phyloP scores from a whole-genome alignment of 1,284 basidiomycete genomes.

The Singerocomus rubriflavus region DNA sequence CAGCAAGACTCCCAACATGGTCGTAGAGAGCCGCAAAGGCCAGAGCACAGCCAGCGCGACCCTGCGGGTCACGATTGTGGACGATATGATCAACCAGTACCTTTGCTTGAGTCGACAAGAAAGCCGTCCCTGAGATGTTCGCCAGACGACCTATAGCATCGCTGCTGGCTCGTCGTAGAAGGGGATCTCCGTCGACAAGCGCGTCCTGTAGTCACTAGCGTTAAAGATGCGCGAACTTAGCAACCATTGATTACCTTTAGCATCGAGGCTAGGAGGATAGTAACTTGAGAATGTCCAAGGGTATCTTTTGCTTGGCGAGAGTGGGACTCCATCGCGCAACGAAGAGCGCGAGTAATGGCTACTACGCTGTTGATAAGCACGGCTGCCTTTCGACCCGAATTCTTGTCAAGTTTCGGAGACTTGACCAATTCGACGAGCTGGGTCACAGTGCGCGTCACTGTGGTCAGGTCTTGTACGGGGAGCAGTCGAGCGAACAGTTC shows the following conservation, averaged over 20 bases:
- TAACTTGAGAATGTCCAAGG: constrained; percentile 69
- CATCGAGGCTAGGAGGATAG: constrained; percentile 67
- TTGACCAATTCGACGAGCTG: constrained; percentile 69
- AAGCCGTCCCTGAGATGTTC: constrained; percentile 80
- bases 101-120: constrained; percentile 88
- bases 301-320: constrained; percentile 63
- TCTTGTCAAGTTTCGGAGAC: constrained; percentile 84
- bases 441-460: constrained; percentile 65
- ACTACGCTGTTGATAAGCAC: constrained; percentile 81
- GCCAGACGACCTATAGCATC: constrained; percentile 90
- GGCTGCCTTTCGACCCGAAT: constrained; percentile 86
- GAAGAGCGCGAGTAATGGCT: constrained; percentile 76
- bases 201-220: constrained; percentile 53
- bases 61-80: constrained; percentile 90
- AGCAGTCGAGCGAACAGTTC: constrained; percentile 82
- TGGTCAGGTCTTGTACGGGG: constrained; percentile 72
- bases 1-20: constrained; percentile 90
- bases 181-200: constrained; percentile 77
- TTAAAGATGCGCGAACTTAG: constrained; percentile 4
- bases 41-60: constrained; percentile 90
- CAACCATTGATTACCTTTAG: constrained; percentile 59
- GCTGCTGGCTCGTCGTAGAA: constrained; percentile 79
- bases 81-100: constrained; percentile 95
- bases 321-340: constrained; percentile 52
- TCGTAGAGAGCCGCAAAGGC: constrained; percentile 95